A percentile compares a stretch with the other conserved stretches of the same genome.
These are phyloP conservation scores for Trichoderma sp. DNA, from an alignment of 2,329 filamentous ascomycete species.

Conservation along the genomic window DNA sequence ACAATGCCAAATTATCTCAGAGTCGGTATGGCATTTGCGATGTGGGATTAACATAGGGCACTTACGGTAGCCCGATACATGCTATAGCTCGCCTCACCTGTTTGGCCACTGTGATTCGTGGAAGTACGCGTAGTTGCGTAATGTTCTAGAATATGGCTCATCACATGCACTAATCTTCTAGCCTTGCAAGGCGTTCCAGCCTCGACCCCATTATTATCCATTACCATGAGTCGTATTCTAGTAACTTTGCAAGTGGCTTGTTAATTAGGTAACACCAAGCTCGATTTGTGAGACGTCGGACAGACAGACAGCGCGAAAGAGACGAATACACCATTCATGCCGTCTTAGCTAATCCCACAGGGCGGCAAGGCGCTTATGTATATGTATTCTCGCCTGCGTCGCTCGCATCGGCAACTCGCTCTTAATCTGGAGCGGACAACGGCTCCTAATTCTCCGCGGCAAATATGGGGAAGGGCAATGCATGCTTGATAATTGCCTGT, in stretches of 20 bases:
- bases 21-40: not conserved
- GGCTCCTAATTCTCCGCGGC: not conserved
- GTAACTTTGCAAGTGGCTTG: not conserved
- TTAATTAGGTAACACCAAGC: not conserved
- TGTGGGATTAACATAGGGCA: not conserved
- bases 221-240: not conserved
- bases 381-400: not conserved
- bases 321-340: not conserved
- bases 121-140: not conserved
- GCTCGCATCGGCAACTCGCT: slow-evolving; percentile 8
- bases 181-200: not conserved
- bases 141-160: not conserved
- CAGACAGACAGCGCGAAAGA: not conserved
- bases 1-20: not conserved
- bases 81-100: not conserved
- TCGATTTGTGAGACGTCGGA: not conserved
- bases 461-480: not conserved
- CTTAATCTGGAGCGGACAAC: not conserved
- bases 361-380: not conserved
- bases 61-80: no score
- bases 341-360: not conserved
- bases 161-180: not conserved
- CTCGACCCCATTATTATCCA: not conserved
- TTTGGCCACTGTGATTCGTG: not conserved
- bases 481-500: slow-evolving; percentile 8